Evolutionary conservation across 176 grass and related monocot species (phyloP).

Genomic region (Cenchrus americanus): DNA sequence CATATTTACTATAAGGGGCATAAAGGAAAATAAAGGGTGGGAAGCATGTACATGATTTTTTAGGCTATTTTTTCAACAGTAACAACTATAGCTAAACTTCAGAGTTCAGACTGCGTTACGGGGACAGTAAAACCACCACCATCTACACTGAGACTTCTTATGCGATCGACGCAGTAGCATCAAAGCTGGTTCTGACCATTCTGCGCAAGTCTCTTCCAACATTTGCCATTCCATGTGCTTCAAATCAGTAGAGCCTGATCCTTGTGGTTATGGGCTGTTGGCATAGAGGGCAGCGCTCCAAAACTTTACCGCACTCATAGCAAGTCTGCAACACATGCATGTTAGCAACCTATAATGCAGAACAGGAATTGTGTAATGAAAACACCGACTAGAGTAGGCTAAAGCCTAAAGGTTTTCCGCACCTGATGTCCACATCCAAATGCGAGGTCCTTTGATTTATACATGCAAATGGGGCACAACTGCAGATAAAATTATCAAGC

Average conservation of each 20-base stretch:
- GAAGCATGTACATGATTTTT: constrained; percentile 39
- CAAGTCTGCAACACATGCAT: constrained; percentile 71
- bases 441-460: constrained; percentile 88
- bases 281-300: constrained; percentile 86
- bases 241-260: constrained; percentile 86
- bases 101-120: background rate
- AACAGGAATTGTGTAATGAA: background rate
- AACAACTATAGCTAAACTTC: background rate
- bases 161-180: background rate
- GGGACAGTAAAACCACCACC: constrained; percentile 6
- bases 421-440: constrained; percentile 99
- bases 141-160: background rate
- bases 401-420: constrained; percentile 17
- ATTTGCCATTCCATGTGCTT: constrained; percentile 22
- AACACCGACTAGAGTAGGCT: background rate
- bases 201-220: constrained; percentile 17
- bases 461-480: constrained; percentile 89
- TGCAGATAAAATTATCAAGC: constrained; percentile 43
- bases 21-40: background rate
- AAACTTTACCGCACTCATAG: constrained; percentile 64
- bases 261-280: constrained; percentile 78
- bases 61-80: background rate
- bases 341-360: constrained; percentile 4
- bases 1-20: constrained; percentile 35
- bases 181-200: constrained; percentile 25